phyloP scores from a whole-genome alignment of 164 flowering plant species.

The Stephania cephalantha region DNA sequence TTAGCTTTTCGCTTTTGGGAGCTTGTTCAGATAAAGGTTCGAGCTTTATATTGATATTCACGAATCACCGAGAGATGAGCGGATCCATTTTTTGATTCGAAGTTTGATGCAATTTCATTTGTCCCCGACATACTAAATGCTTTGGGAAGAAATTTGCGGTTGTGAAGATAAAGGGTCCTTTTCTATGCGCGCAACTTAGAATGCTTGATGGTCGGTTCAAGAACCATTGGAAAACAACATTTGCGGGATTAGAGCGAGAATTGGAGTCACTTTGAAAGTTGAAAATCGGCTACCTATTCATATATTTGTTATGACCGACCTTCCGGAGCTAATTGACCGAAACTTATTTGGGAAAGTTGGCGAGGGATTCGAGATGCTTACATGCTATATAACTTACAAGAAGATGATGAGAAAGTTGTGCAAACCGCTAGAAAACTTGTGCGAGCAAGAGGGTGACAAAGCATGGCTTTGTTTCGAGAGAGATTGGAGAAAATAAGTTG shows the following conservation, averaged over 20 bases:
- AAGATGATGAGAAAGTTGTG: constrained; percentile 44
- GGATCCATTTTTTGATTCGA: constrained; percentile 50
- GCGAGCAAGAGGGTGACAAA: constrained; percentile 33
- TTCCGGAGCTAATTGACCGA: constrained; percentile 64
- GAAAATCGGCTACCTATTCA: constrained; percentile 39
- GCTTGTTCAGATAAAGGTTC: constrained; percentile 87
- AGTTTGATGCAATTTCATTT: constrained; percentile 67
- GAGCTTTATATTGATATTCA: constrained; percentile 76
- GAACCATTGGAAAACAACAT: constrained; percentile 82
- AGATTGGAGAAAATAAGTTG: constrained; percentile 7
- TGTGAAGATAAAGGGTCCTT: constrained; percentile 56
- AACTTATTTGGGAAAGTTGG: constrained; percentile 69
- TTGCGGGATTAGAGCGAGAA: constrained; percentile 46
- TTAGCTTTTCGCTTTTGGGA: constrained; percentile 84
- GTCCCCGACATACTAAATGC: constrained; percentile 60
- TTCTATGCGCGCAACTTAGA: constrained; percentile 88
- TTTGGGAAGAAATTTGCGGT: constrained; percentile 51
- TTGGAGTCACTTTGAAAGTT: constrained; percentile 40
- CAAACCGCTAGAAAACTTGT: constrained; percentile 46
- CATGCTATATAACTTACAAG: constrained; percentile 50
- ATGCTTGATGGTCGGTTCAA: constrained; percentile 96
- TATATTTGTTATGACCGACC: constrained; percentile 96
- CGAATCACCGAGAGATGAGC: constrained; percentile 45
- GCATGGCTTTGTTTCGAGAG: constrained; percentile 23
- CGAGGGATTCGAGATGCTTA: constrained; percentile 35